phyloP scores from a whole-genome alignment of 1,139 yeast species.

The Debaryomyces sp. region DNA sequence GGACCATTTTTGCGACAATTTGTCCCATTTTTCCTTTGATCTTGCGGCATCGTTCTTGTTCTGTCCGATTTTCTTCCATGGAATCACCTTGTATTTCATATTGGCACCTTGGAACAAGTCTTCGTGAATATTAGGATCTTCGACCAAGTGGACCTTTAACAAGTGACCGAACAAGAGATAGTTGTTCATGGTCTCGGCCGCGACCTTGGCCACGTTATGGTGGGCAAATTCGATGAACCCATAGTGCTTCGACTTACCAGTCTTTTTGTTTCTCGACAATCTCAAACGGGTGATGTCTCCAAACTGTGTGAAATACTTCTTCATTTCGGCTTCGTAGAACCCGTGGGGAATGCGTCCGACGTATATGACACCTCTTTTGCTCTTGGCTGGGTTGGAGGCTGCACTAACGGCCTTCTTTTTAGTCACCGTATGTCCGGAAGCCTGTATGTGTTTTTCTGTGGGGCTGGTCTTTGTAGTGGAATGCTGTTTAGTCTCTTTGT shows the following conservation, averaged over 20 bases:
- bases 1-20: constrained; percentile 47
- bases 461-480: neutral
- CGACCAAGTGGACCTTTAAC: constrained; percentile 61
- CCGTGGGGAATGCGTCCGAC: constrained; percentile 93
- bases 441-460: constrained; percentile 1
- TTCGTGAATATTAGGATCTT: constrained; percentile 46
- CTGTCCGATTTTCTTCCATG: constrained; percentile 61
- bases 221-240: constrained; percentile 85
- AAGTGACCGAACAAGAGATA: constrained; percentile 88
- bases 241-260: constrained; percentile 91
- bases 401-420: constrained; percentile 10
- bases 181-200: constrained; percentile 95
- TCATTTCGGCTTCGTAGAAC: constrained; percentile 82
- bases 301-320: constrained; percentile 83
- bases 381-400: constrained; percentile 22
- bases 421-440: constrained; percentile 5
- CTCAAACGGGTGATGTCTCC: constrained; percentile 80
- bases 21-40: constrained; percentile 60
- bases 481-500: constrained; percentile 6
- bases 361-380: constrained; percentile 68
- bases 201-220: constrained; percentile 78
- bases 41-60: constrained; percentile 60
- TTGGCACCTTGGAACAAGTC: constrained; percentile 57
- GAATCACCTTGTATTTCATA: constrained; percentile 60
- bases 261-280: constrained; percentile 84